phyloP scores from a whole-genome alignment of 805 yeast genomes.

The Cyberlindnera euphorbiiphila region DNA sequence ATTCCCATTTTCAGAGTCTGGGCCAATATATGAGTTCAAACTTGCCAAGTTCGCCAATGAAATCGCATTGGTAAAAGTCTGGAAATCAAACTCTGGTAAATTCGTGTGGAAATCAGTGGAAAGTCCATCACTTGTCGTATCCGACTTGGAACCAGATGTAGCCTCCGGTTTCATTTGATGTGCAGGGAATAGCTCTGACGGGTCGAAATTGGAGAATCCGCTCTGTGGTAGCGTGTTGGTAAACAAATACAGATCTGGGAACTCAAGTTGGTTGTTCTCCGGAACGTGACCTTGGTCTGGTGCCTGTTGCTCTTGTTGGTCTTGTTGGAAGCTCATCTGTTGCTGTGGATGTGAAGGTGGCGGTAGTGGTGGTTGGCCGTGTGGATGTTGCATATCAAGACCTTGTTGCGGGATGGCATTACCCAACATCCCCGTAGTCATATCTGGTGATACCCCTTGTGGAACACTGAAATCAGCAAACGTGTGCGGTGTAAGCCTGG shows the following conservation, averaged over 20 bases:
- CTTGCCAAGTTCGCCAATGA: slow-evolving; percentile 25
- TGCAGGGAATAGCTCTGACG: slow-evolving; percentile 26
- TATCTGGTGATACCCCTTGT: slow-evolving; percentile 2
- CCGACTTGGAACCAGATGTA: slow-evolving; percentile 14
- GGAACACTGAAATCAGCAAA: slow-evolving; percentile 11
- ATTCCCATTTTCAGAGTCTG: slow-evolving; percentile 1
- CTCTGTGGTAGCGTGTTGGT: slow-evolving; percentile 24
- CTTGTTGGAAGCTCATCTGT: slow-evolving; percentile 5
- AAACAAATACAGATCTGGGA: slow-evolving; percentile 29
- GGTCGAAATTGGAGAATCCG: slow-evolving; percentile 22
- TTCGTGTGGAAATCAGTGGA: slow-evolving; percentile 23
- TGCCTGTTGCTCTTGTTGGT: slow-evolving; percentile 1
- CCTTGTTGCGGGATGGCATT: no score
- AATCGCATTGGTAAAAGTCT: slow-evolving; percentile 21
- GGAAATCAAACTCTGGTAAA: slow-evolving; percentile 27
- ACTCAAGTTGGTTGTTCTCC: slow-evolving; percentile 14
- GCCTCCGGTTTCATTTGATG: not conserved
- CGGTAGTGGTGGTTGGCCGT: not conserved
- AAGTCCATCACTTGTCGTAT: slow-evolving; percentile 17
- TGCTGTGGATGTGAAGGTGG: slow-evolving; percentile 1
- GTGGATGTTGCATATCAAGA: not conserved
- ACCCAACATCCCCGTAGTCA: slow-evolving; percentile 5
- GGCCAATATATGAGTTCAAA: slow-evolving; percentile 19
- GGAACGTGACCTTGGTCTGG: slow-evolving; percentile 5
- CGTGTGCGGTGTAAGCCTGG: slow-evolving; percentile 3